Base-by-base conservation (phyloP, 2,329 filamentous ascomycete species). In the Paracamarosporium sp. region DNA sequence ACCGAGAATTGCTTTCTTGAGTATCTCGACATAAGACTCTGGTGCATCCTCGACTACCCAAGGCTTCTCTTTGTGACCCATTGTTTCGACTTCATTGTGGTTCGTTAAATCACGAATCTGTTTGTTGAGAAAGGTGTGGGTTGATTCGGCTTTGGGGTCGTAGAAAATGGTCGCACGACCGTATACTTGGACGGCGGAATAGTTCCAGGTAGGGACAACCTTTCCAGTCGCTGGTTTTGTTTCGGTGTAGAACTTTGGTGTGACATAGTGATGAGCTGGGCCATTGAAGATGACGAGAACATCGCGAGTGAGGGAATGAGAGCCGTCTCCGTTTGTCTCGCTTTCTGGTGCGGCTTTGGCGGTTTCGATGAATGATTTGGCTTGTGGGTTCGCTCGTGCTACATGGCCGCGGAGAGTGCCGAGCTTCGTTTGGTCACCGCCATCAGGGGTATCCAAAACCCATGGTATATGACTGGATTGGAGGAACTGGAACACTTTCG, bases 141-240 rank as follows among this genome's bases (percentile, higher is more conserved):
- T 84, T 22, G 81, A 78, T 0, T 75, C 65, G 0, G 79, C 69
- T 44, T 79, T 79, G 5, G 81, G 66, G 55, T 89, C 83, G 55
- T 76, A 82, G 6, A 88, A 83, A 4, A 90, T 73, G 0, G 60
- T 83, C 1, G 84, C 83, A 1, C 72, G 80, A 1, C 88, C 88
- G 63, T 90, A 90, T 0, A 80, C 85, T 72, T 90, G 86, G 0
- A 82, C 87, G 0, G 88, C 86, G 0, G 85, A 79, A 64, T 90
- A 91, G 71, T 91, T 87, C 88, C 88, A 90, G 0, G 88, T 91
- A 0, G 87, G 87, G 5, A 89, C 88, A 0, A 90, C 88, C 63
- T 90, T 90, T 11, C 82, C 88, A 0, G 83, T 87, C 0, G 66
- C 69, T 0, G 87, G 88, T 68, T 90, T 90, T 1, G 88, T 90